Evolutionary conservation across 768 basidiomycete genomes (phyloP), one percentile per base, ranked within the genome.

Genomic region (Saitozyma sp.): DNA sequence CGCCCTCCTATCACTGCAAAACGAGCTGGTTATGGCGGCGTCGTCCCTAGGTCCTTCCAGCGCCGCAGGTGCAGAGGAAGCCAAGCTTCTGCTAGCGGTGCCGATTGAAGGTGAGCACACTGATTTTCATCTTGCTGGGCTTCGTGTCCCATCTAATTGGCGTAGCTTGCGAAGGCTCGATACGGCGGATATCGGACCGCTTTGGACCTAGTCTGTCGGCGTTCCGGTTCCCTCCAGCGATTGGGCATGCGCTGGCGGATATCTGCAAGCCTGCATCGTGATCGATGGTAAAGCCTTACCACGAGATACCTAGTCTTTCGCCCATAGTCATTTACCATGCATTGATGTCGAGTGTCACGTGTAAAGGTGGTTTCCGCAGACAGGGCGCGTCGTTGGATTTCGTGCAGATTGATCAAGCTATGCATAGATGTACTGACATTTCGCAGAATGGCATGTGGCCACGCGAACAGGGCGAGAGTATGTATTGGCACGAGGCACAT

Each of bases 141-240:
- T 37, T 54, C 50, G 54, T 59, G 61, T 50, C 29, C 29, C 29
- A 29, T 2, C 29, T 29, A 29, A 20, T 43, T 59, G 38, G 41
- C 16, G 9, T 54, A 75, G 73, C 68, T 5, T 73, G 75, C 61
- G 73, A 76, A 19, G 60, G 57, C 9, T 49, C 59, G 8, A 62
- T 76, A 13, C 50, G 57, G 42, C 50, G 64, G 42, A 70, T 78
- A 49, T 59, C 61, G 17, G 66, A 70, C 37, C 52, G 43, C 17
- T 78, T 75, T 42, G 77, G 77, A 6, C 56, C 65, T 19, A 71
- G 69, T 38, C 56, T 78, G 50, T 60, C 61, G 17, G 70, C 77
- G 9, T 78, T 78, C 50, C 66, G 62, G 48, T 70, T 78, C 55
- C 68, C 77, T 14, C 64, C 73, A 19, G 40, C 62, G 17, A 66